Conservation (phyloP, 371 early-diverging fungal genomes). For the Mucor indicus region DNA sequence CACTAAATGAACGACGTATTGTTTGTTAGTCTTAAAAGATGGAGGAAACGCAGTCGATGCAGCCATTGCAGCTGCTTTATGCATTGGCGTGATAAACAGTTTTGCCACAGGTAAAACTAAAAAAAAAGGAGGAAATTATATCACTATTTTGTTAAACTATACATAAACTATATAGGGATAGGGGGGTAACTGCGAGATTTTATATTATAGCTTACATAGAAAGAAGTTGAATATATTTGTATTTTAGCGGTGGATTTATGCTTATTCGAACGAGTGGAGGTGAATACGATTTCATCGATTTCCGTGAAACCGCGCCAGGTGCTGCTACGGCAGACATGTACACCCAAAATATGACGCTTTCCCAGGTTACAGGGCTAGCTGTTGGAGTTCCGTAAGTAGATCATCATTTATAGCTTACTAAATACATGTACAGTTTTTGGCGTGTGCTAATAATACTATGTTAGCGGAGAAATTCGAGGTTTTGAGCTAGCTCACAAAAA, state of each 20-base stretch:
- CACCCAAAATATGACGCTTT: conserved; percentile 47
- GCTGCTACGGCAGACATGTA: conserved; percentile 72
- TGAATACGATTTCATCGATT: conserved; percentile 63
- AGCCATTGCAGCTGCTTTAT: conserved; percentile 89
- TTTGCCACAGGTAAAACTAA: no score
- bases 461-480: conserved; percentile 85
- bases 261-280: conserved; percentile 69
- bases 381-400: conserved; percentile 85
- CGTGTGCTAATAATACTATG: no score
- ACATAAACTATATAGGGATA: no score
- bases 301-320: conserved; percentile 88
- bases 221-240: no score
- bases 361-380: conserved; percentile 75
- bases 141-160: no score
- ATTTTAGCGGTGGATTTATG: conserved; percentile 93
- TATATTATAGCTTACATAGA: no score
- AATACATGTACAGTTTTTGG: no score
- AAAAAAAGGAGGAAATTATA: no score
- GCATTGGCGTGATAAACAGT: conserved; percentile 93
- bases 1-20: no score
- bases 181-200: no score
- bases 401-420: no score
- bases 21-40: conserved; percentile 62
- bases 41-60: conserved; percentile 98
- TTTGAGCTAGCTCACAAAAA: conserved; percentile 77